These are phyloP conservation scores for Hyaloperonospora arabidopsidis DNA, from an alignment of 352 stramenopile genomes.

Conservation along the genomic window DNA sequence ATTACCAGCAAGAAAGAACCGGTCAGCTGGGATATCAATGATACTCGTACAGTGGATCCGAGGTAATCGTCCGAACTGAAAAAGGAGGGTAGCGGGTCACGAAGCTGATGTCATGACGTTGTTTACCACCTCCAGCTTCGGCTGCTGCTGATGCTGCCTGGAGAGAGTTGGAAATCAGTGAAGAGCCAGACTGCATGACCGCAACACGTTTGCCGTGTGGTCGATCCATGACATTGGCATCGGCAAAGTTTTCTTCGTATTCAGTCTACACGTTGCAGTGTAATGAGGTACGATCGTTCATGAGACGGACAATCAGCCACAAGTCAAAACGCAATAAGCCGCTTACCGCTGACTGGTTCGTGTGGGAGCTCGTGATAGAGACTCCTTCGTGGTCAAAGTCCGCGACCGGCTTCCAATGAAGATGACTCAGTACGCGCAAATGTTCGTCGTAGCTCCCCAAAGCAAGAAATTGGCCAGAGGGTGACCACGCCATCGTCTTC, in stretches of 20 bases:
- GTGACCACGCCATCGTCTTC: constrained; percentile 67
- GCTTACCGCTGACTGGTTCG: constrained; percentile 42
- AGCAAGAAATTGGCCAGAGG: constrained; percentile 68
- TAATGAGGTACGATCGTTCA: neutral
- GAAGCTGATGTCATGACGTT: constrained; percentile 54
- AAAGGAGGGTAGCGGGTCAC: constrained; percentile 60
- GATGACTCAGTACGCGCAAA: constrained; percentile 61
- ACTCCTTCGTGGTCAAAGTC: constrained; percentile 67
- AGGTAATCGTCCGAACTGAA: constrained; percentile 54
- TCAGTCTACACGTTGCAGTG: constrained; percentile 36
- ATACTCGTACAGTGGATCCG: constrained; percentile 55
- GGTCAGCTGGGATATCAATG: neutral
- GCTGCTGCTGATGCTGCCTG: constrained; percentile 51
- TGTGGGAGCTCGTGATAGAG: constrained; percentile 33
- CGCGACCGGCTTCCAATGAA: constrained; percentile 69
- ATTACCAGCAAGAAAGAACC: constrained; percentile 3
- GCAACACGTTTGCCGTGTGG: constrained; percentile 54
- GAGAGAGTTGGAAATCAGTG: constrained; percentile 46
- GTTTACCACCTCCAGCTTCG: constrained; percentile 44
- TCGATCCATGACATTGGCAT: constrained; percentile 41
- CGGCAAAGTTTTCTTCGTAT: constrained; percentile 59
- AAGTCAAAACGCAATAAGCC: neutral
- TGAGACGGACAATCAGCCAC: neutral
- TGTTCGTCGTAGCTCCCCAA: constrained; percentile 75
- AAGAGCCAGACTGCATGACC: constrained; percentile 30